These are phyloP conservation scores for Hibiscus trionum DNA, from an alignment of 345 rosid genomes.

Conservation along the genomic window DNA sequence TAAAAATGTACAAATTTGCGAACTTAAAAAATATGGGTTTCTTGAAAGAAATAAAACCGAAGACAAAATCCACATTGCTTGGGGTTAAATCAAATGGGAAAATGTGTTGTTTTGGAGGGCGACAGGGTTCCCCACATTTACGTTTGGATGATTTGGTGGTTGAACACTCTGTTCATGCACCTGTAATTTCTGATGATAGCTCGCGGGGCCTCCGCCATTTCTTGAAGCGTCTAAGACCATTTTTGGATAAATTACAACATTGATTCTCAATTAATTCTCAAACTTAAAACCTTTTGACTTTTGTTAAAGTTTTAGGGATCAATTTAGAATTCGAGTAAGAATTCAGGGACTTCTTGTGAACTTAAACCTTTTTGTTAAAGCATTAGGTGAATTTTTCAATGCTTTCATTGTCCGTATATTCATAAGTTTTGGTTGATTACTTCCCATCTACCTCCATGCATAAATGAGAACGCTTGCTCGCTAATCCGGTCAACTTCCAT, in stretches of 20 bases:
- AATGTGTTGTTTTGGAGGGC: constrained; percentile 24
- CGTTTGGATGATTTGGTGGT: constrained; percentile 7
- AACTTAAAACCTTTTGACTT: too few relatives aligned
- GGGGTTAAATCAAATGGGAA: constrained; percentile 16
- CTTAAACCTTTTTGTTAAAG: too few relatives aligned
- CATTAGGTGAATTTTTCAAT: neutral
- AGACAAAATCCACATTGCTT: neutral
- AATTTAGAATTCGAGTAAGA: too few relatives aligned
- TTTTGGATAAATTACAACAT: neutral
- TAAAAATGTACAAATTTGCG: too few relatives aligned
- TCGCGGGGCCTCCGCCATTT: neutral
- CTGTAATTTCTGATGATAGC: constrained; percentile 4
- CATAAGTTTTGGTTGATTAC: neutral
- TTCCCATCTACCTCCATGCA: neutral
- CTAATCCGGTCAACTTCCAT: neutral
- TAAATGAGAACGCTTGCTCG: neutral
- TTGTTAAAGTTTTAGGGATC: too few relatives aligned
- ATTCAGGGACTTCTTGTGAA: too few relatives aligned
- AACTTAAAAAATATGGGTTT: too few relatives aligned
- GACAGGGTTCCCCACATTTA: constrained; percentile 21
- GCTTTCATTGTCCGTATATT: neutral
- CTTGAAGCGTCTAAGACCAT: constrained; percentile 5
- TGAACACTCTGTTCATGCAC: constrained; percentile 22
- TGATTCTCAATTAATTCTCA: too few relatives aligned
- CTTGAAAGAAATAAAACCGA: neutral